Conservation (phyloP, 768 basidiomycete genomes). For the Collybia nuda region DNA sequence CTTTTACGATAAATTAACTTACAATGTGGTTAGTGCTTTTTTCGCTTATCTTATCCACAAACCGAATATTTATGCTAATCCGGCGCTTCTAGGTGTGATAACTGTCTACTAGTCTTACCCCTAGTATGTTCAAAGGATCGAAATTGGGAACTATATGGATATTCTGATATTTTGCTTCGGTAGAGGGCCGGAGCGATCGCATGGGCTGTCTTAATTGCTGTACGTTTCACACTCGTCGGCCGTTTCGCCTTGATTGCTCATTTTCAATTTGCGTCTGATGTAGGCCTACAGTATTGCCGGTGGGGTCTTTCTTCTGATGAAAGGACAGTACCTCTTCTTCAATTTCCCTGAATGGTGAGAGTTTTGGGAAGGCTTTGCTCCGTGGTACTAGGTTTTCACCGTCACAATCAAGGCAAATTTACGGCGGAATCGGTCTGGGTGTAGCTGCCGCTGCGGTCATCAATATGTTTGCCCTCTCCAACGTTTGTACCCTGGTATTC, state of each 20-base stretch:
- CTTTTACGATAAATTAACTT: constrained; percentile 10
- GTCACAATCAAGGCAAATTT: constrained; percentile 54
- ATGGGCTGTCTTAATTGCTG: constrained; percentile 63
- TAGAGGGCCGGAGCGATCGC: constrained; percentile 74
- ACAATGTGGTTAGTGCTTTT: constrained; percentile 27
- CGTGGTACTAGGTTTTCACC: constrained; percentile 23
- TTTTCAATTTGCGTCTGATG: background rate
- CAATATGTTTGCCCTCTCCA: constrained; percentile 59
- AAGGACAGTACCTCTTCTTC: constrained; percentile 67
- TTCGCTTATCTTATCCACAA: constrained; percentile 18
- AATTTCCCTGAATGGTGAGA: constrained; percentile 62
- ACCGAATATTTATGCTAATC: constrained; percentile 8
- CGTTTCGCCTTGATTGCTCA: background rate
- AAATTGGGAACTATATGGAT: constrained; percentile 9
- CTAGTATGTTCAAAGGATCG: constrained; percentile 46
- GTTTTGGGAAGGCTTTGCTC: background rate
- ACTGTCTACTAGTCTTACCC: constrained; percentile 72
- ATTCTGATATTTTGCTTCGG: constrained; percentile 27
- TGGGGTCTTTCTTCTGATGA: constrained; percentile 59
- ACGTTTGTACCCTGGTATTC: constrained; percentile 41
- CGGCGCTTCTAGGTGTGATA: constrained; percentile 61
- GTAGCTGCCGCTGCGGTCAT: constrained; percentile 52
- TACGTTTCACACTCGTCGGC: constrained; percentile 28
- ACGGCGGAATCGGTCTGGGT: constrained; percentile 62
- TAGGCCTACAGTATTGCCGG: constrained; percentile 69